Evolutionary conservation across 805 yeast species (phyloP).

Genomic region (Saccharomycodes ludwigii): DNA sequence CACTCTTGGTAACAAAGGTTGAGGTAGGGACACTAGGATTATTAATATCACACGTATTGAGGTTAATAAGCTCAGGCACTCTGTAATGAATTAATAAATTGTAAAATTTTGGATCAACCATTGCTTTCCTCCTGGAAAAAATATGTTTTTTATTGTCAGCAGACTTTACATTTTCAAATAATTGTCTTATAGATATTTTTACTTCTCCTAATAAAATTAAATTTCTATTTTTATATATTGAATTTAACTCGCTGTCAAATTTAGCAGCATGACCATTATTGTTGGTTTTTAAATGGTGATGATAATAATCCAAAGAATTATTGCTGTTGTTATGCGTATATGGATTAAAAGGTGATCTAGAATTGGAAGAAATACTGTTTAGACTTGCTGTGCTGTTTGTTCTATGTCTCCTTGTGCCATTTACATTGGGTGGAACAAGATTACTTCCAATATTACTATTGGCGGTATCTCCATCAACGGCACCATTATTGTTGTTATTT

Average conservation of each 20-base stretch:
- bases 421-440: not conserved
- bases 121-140: slow-evolving; percentile 1
- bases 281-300: not conserved
- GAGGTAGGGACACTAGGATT: too few species aligned
- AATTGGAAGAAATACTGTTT: not conserved
- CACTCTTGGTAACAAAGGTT: too few species aligned
- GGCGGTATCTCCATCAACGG: not conserved
- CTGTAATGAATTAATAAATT: slow-evolving; percentile 1
- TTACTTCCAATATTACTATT: not conserved
- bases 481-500: not conserved
- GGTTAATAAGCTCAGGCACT: too few species aligned
- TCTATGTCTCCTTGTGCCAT: not conserved
- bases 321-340: not conserved
- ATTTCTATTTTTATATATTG: not conserved
- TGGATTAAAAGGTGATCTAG: not conserved
- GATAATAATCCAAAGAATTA: not conserved
- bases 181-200: not conserved
- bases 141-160: not conserved
- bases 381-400: not conserved
- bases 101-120: not conserved
- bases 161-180: not conserved
- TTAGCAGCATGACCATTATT: not conserved
- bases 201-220: not conserved
- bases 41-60: too few species aligned
- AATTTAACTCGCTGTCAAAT: not conserved